Percentiles rank a stretch among this genome's conserved stretches.
Conservation (phyloP, 306 rosid genomes). For the Rubus idaeus region DNA sequence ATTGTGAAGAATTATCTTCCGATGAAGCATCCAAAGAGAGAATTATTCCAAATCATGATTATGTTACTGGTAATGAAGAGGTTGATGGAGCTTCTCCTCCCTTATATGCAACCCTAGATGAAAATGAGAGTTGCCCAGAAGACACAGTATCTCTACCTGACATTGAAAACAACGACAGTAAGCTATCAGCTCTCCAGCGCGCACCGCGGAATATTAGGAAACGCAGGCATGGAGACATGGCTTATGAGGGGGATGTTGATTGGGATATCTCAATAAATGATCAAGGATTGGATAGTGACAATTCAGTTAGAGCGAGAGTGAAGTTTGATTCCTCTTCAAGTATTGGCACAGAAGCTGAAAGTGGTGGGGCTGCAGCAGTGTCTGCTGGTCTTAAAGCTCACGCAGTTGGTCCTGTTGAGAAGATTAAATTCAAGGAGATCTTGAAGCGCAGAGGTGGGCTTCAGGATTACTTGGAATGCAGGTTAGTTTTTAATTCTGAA, state of each 20-base stretch:
- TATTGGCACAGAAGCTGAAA: constrained; percentile 63
- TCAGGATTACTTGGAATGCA: constrained; percentile 88
- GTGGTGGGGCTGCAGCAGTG: constrained; percentile 76
- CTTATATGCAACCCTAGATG: constrained; percentile 48
- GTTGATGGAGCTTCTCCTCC: constrained; percentile 43
- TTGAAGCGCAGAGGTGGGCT: constrained; percentile 96
- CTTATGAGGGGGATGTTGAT: constrained; percentile 98
- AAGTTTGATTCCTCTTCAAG: constrained; percentile 55
- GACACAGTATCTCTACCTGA: constrained; percentile 53
- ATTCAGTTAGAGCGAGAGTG: constrained; percentile 47
- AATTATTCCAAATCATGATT: constrained; percentile 24
- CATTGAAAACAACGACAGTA: constrained; percentile 44
- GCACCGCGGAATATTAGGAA: constrained; percentile 55
- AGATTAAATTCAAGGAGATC: constrained; percentile 87
- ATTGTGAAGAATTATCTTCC: constrained; percentile 38
- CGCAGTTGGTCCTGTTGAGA: constrained; percentile 85
- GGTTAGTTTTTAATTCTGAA: constrained; percentile 53
- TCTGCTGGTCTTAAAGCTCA: constrained; percentile 90
- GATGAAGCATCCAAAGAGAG: constrained; percentile 24
- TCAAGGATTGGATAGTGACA: constrained; percentile 47
- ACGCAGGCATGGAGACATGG: constrained; percentile 91
- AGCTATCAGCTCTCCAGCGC: constrained; percentile 52
- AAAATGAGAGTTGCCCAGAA: constrained; percentile 55
- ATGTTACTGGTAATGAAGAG: constrained; percentile 31
- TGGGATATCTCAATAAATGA: constrained; percentile 75